These are phyloP conservation scores for Kwoniella sp. DNA, from an alignment of 768 basidiomycete genomes.

Conservation along the genomic window DNA sequence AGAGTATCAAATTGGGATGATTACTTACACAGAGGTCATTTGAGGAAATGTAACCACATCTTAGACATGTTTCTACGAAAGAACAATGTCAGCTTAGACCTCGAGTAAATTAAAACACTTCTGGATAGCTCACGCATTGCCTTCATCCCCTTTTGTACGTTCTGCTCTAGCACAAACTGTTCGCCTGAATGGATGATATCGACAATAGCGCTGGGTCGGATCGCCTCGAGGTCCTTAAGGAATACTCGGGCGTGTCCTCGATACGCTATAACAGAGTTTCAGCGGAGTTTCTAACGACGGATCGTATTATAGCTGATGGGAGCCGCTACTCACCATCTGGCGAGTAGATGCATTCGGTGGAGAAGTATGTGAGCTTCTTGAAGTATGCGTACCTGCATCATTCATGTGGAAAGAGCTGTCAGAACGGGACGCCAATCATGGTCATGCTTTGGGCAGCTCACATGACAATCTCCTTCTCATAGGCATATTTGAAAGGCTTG, in stretches of 20 bases:
- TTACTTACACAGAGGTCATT: constrained; percentile 69
- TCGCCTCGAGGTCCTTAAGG: constrained; percentile 91
- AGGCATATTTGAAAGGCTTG: constrained; percentile 99
- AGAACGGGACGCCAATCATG: too few species aligned
- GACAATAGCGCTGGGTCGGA: constrained; percentile 90
- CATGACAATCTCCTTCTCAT: constrained; percentile 99
- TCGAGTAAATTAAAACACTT: too few species aligned
- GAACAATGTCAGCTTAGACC: neutral
- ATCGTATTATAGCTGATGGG: too few species aligned
- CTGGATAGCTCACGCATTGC: constrained; percentile 68
- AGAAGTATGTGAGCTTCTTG: constrained; percentile 98
- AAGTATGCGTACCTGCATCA: constrained; percentile 90
- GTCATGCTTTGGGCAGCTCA: too few species aligned
- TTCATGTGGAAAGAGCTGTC: too few species aligned
- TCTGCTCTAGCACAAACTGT: constrained; percentile 80
- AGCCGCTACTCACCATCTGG: constrained; percentile 65
- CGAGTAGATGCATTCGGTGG: constrained; percentile 98
- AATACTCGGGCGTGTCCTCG: constrained; percentile 93
- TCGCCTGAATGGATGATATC: constrained; percentile 98
- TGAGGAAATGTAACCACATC: constrained; percentile 94
- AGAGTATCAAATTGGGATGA: too few species aligned
- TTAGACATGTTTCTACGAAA: constrained; percentile 75
- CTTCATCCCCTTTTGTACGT: constrained; percentile 80
- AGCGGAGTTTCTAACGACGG: too few species aligned
- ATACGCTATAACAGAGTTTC: constrained; percentile 68